A percentile compares a stretch with the other conserved stretches of the same genome.
Evolutionary conservation across 2,329 filamentous ascomycete genomes (phyloP).

Genomic region (Fusarium verticillioides): DNA sequence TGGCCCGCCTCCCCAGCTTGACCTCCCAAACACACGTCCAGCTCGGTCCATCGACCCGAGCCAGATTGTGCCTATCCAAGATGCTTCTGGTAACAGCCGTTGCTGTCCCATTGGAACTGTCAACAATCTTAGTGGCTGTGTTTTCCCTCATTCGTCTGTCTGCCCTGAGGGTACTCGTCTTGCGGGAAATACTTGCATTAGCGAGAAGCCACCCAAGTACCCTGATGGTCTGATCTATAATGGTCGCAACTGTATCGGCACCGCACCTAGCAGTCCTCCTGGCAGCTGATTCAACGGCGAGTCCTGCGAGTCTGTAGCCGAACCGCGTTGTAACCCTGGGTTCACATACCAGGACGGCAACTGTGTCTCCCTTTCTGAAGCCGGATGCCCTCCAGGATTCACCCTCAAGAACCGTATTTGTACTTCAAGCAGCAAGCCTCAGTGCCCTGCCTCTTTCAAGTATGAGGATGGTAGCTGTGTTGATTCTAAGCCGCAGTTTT

Average conservation of each 20-base stretch:
- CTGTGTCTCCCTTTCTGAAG: background rate
- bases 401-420: constrained; percentile 17
- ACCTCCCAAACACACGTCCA: background rate
- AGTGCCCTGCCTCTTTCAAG: background rate
- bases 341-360: constrained; percentile 2
- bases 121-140: constrained; percentile 27
- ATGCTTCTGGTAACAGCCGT: constrained; percentile 7
- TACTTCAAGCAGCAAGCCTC: constrained; percentile 3
- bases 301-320: constrained; percentile 4
- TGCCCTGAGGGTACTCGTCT: constrained; percentile 18
- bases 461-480: constrained; percentile 15
- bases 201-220: background rate
- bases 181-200: constrained; percentile 25
- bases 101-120: constrained; percentile 26
- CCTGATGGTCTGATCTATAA: constrained; percentile 10
- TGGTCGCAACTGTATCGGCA: constrained; percentile 8
- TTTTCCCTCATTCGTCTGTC: constrained; percentile 29
- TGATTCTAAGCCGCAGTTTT: background rate
- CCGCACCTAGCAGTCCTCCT: background rate
- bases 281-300: constrained; percentile 18
- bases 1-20: background rate
- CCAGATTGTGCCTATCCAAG: constrained; percentile 10
- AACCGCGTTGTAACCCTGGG: background rate
- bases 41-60: constrained; percentile 4
- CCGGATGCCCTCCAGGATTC: constrained; percentile 15